These are phyloP conservation scores for Staphylotrichum longicolle DNA, from an alignment of 495 filamentous ascomycete species.

Conservation along the genomic window DNA sequence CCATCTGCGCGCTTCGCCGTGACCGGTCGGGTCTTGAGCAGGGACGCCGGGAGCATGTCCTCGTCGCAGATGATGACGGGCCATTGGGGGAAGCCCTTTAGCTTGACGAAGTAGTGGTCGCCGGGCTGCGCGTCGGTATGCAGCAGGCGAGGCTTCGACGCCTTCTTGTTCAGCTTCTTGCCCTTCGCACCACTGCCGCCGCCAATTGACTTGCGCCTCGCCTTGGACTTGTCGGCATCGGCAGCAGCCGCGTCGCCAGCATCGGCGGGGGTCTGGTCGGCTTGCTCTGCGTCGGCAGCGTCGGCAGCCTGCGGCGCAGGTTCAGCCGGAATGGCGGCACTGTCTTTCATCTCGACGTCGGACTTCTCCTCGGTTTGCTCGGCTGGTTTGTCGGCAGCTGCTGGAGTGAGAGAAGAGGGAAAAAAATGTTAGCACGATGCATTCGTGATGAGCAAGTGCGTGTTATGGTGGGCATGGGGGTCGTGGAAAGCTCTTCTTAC, in stretches of 20 bases:
- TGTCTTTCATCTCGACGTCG: constrained; percentile 42
- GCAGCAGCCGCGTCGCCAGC: constrained; percentile 27
- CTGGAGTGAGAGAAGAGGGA: constrained; percentile 13
- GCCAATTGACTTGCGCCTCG: constrained; percentile 65
- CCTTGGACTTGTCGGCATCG: constrained; percentile 44
- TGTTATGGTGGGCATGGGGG: neutral
- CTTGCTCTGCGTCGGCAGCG: constrained; percentile 21
- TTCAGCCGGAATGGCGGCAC: constrained; percentile 27
- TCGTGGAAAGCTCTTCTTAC: constrained; percentile 9
- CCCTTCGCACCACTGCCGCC: constrained; percentile 65
- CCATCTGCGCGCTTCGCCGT: constrained; percentile 77
- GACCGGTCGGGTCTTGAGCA: constrained; percentile 72
- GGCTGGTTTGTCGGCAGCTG: constrained; percentile 27
- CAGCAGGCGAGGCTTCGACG: constrained; percentile 65
- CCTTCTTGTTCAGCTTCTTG: constrained; percentile 83
- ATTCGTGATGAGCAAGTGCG: neutral
- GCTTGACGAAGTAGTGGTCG: constrained; percentile 78
- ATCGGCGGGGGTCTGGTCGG: constrained; percentile 23
- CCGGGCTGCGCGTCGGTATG: constrained; percentile 80
- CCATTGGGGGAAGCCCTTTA: constrained; percentile 90
- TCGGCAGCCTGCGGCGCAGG: constrained; percentile 31
- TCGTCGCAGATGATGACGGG: constrained; percentile 88
- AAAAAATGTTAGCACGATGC: constrained; percentile 19
- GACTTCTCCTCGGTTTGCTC: constrained; percentile 32
- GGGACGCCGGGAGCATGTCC: constrained; percentile 74